Percentiles rank a stretch among this genome's conserved stretches.
Conservation (phyloP, 257 asterid species). For the Agastache rugosa region DNA sequence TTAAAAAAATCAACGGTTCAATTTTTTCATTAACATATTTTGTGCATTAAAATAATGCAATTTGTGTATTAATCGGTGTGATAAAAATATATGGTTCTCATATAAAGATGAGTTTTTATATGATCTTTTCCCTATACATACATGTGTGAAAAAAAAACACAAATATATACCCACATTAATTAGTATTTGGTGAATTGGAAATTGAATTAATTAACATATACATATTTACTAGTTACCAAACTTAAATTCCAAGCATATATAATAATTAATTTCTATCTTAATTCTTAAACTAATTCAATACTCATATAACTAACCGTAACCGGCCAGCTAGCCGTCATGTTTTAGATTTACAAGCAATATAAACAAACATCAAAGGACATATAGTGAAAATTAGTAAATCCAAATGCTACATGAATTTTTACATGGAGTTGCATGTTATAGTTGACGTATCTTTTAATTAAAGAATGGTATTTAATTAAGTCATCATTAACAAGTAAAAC, state of each 20-base stretch:
- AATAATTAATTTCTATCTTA: neutral
- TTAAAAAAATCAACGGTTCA: too few species aligned
- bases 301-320: neutral
- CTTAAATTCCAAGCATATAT: constrained; percentile 19
- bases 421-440: constrained; percentile 13
- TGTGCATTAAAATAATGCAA: too few species aligned
- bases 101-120: too few species aligned
- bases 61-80: too few species aligned
- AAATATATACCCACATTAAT: neutral
- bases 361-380: neutral
- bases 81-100: too few species aligned
- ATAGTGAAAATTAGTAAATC: neutral
- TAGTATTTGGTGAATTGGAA: neutral
- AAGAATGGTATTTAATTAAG: constrained; percentile 3
- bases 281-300: neutral
- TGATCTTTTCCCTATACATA: neutral
- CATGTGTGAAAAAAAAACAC: neutral
- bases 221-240: neutral
- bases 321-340: constrained; percentile 21
- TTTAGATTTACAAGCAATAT: constrained; percentile 21
- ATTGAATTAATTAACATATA: neutral
- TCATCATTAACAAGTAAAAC: constrained; percentile 19
- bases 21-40: too few species aligned
- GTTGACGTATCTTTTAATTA: neutral
- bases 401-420: neutral